Evolutionary conservation across 1,284 basidiomycete genomes (phyloP).

Genomic region (Sutorius eximius): DNA sequence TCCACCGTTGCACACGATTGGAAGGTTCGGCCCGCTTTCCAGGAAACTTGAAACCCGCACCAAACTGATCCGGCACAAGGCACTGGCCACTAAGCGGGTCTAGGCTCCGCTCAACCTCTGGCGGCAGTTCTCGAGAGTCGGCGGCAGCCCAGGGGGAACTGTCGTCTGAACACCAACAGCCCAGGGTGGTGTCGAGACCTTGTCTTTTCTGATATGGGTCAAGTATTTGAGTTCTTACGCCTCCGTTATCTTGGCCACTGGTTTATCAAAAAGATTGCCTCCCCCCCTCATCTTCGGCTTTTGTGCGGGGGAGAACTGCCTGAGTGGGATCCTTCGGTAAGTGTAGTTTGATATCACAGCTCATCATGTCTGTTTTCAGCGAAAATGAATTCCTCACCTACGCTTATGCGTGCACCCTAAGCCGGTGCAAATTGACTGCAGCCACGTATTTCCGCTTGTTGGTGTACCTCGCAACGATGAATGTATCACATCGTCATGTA

Average conservation of each 20-base stretch:
- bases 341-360: not conserved
- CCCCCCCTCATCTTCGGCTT: not conserved
- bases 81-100: not conserved
- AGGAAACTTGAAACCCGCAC: slow-evolving; percentile 5
- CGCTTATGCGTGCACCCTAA: not conserved
- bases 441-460: slow-evolving; percentile 14
- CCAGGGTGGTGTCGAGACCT: not conserved
- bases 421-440: not conserved
- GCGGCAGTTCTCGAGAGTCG: not conserved
- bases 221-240: not conserved
- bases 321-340: not conserved
- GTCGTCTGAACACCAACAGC: not conserved
- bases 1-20: slow-evolving; percentile 9
- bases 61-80: slow-evolving; percentile 6
- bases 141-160: not conserved
- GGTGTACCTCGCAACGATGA: not conserved
- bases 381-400: not conserved
- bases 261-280: not conserved
- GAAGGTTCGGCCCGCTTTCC: slow-evolving; percentile 10
- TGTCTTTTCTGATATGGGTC: not conserved
- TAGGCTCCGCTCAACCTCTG: not conserved
- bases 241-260: not conserved
- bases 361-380: not conserved
- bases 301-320: not conserved
- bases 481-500: not conserved